Base-by-base conservation (phyloP, 140 eudicot species). In the Cichorium intybus region DNA sequence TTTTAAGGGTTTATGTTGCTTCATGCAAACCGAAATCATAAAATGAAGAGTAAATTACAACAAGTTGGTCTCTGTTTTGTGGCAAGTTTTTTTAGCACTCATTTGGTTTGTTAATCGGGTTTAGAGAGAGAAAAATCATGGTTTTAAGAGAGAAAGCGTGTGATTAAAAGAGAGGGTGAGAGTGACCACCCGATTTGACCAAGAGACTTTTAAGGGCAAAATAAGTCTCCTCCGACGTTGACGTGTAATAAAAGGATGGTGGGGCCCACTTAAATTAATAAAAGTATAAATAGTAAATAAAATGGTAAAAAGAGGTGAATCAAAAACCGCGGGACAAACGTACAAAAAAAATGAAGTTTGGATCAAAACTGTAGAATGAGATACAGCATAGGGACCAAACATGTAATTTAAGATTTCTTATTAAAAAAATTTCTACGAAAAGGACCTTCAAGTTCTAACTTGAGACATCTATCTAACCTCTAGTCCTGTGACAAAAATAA, bases 401-500 rank as follows among this genome's bases (percentile, higher is more conserved):
- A 0, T 43, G 49, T 43, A 14, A 43, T 4, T 43, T 43, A 39
- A 5, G 16, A 54, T 23, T 39, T 39, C 29, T 51, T 75, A 50
- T 66, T 59, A 66, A 49, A 56, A 37, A 48, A 47, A 48, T 58
- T 48, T 51, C 16, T 49, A 43, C 45, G 22, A 39, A 14, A 79
- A 41, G 31, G 33, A 48, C 60, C 28, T 54, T 29, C 71, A 43
- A 27, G 34, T 48, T 56, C 77, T 73, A 70, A 81, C 57, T 31
- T 46, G 51, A 75, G 1, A 62, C 62, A 77, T 58, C 70, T 75
- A 77, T 58, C 70, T 75, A 52, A 73, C 74, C 81, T 79, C 75
- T 75, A 62, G 76, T 84, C 87, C 82, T 64, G 79, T 82, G 70
- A 79, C 62, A 81, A 86, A 90, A 91, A 83, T 66, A 81, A 85